phyloP scores from a whole-genome alignment of 495 filamentous ascomycete species.

The Xylaria acuta region DNA sequence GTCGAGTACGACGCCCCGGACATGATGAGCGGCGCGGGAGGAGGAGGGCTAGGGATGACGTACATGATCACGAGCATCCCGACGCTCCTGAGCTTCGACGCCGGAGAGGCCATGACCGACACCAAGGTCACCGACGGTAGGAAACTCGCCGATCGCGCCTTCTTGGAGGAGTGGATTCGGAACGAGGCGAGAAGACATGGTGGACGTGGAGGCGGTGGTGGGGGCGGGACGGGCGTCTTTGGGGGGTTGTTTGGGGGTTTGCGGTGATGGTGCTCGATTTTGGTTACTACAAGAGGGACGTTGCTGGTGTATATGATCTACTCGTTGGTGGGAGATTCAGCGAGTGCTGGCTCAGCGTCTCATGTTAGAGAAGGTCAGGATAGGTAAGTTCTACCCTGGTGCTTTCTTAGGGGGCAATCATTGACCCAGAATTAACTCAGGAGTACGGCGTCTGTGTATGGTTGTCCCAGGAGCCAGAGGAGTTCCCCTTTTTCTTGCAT shows the following conservation, averaged over 20 bases:
- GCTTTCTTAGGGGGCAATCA: too few relatives aligned
- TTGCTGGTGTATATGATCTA: not conserved
- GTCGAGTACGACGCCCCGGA: slow-evolving; percentile 69
- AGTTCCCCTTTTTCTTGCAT: not conserved
- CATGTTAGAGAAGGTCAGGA: not conserved
- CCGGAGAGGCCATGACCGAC: slow-evolving; percentile 61
- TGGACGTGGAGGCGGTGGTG: slow-evolving; percentile 52
- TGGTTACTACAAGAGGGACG: not conserved
- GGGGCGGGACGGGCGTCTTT: slow-evolving; percentile 46
- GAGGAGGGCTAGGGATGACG: slow-evolving; percentile 55
- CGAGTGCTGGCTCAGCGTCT: not conserved
- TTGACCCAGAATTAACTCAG: too few relatives aligned
- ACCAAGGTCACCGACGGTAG: slow-evolving; percentile 62
- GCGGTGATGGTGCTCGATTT: slow-evolving; percentile 29
- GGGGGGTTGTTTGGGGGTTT: slow-evolving; percentile 54
- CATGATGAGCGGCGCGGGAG: slow-evolving; percentile 44
- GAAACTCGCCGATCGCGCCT: slow-evolving; percentile 58
- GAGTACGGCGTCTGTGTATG: not conserved
- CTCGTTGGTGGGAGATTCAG: too few relatives aligned
- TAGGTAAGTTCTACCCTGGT: not conserved
- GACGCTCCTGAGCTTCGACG: slow-evolving; percentile 70
- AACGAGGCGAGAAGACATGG: slow-evolving; percentile 59
- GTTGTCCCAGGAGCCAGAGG: not conserved
- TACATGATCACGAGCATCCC: slow-evolving; percentile 71
- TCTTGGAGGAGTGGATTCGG: slow-evolving; percentile 67